These are phyloP conservation scores for Wallacemonas sp. DNA, from an alignment of 208 protist species.

Conservation along the genomic window DNA sequence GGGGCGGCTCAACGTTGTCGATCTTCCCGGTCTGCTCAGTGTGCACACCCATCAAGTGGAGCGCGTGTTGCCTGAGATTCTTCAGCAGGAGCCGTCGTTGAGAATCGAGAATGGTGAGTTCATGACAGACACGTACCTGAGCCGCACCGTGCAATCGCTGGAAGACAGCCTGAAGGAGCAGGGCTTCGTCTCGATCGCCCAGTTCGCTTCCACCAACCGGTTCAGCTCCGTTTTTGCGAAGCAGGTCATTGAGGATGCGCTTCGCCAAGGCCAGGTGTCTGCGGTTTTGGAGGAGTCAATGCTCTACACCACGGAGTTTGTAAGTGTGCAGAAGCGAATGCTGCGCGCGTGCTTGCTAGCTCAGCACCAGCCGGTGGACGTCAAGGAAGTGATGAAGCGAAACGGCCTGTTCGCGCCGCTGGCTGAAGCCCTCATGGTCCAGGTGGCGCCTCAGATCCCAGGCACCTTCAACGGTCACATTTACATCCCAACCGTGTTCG, in stretches of 20 bases:
- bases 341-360: slow-evolving; percentile 71
- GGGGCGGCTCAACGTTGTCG: slow-evolving; percentile 73
- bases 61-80: slow-evolving; percentile 60
- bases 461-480: slow-evolving; percentile 50
- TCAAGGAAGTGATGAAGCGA: slow-evolving; percentile 59
- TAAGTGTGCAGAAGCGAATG: slow-evolving; percentile 53
- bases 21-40: slow-evolving; percentile 68
- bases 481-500: slow-evolving; percentile 60
- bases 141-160: slow-evolving; percentile 44
- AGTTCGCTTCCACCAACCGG: slow-evolving; percentile 60
- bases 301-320: slow-evolving; percentile 77
- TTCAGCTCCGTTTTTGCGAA: slow-evolving; percentile 68
- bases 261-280: slow-evolving; percentile 33
- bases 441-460: slow-evolving; percentile 42
- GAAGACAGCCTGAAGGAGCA: slow-evolving; percentile 58
- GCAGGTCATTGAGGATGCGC: slow-evolving; percentile 42
- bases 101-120: slow-evolving; percentile 62
- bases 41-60: slow-evolving; percentile 70
- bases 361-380: slow-evolving; percentile 47
- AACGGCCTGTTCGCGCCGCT: slow-evolving; percentile 59
- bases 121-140: slow-evolving; percentile 67
- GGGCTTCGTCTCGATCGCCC: slow-evolving; percentile 56
- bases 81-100: slow-evolving; percentile 48
- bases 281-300: slow-evolving; percentile 50
- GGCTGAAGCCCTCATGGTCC: slow-evolving; percentile 33